Evolutionary conservation across 768 basidiomycete species (phyloP), one percentile per base, ranked within the genome.

Genomic region (Rhodosporidiobolus odoratus): DNA sequence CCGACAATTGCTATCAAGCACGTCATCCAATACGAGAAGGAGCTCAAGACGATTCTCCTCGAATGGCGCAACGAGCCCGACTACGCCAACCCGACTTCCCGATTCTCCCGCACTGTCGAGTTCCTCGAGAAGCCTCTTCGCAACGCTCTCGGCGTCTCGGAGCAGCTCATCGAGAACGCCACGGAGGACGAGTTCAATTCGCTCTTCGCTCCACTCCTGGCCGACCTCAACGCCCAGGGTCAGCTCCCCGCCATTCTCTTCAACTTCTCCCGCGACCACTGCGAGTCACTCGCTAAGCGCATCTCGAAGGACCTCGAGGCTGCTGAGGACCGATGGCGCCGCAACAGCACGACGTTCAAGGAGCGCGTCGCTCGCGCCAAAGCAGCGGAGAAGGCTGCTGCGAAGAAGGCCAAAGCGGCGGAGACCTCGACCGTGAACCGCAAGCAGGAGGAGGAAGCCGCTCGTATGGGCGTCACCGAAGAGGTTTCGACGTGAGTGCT

Each of bases 221-320:
- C 84, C 7, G 88, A 88, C 75, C 81, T 89, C 30, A 83, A 89
- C 73, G 80, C 76, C 2, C 79, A 78, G 58, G 83, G 82, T 6
- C 81, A 86, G 68, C 81, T 89, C 43, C 87, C 87, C 6, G 88
- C 87, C 0, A 84, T 89, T 19, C 78, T 89, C 30, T 89, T 89
- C 80, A 84, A 81, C 62, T 88, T 89, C 74, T 86, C 88, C 72
- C 83, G 88, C 27, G 77, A 69, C 62, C 80, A 81, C 27, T 88
- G 87, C 76, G 87, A 88, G 75, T 72, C 78, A n/a, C 82, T 87
- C 80, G 85, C 82, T 0, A 45, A 75, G 30, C 66, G 69, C 19
- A 77, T 89, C 32, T 27, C 80, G 2, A 23, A 65, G 3, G 75
- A 67, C 0, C 81, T 89, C 21, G 72, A 80, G 63, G 54, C 35